Evolutionary conservation across 352 stramenopile genomes (phyloP).

Genomic region (Phytophthora pseudosyringae): DNA sequence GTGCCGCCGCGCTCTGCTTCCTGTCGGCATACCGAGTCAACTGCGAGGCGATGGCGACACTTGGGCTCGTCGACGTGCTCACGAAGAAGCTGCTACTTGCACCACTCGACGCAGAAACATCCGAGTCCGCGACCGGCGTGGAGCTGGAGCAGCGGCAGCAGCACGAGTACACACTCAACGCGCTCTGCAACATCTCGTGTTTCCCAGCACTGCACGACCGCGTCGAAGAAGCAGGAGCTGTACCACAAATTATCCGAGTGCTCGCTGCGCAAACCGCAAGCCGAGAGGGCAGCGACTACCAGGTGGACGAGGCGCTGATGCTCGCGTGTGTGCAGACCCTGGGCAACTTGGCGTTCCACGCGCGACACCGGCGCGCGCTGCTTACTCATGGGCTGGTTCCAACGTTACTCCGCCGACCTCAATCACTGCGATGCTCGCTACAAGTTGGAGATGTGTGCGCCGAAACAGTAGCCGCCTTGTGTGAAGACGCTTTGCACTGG

Average conservation of each 20-base stretch:
- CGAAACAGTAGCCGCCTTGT: conserved; percentile 70
- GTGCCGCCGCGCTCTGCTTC: conserved; percentile 74
- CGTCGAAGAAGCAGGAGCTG: conserved; percentile 62
- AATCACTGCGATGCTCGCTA: conserved; percentile 44
- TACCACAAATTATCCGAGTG: conserved; percentile 60
- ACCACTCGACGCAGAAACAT: conserved; percentile 17
- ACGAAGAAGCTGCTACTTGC: conserved; percentile 56
- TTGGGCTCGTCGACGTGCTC: conserved; percentile 72
- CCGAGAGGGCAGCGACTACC: conserved; percentile 9
- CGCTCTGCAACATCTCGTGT: conserved; percentile 81
- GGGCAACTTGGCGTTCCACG: conserved; percentile 75
- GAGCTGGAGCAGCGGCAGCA: conserved; percentile 65
- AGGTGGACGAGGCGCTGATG: conserved; percentile 54
- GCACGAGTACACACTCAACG: conserved; percentile 75
- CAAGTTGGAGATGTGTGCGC: conserved; percentile 66
- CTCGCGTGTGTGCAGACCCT: conserved; percentile 71
- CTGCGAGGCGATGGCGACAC: conserved; percentile 77
- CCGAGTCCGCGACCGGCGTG: conserved; percentile 22
- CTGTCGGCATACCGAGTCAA: conserved; percentile 70
- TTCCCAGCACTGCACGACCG: conserved; percentile 70
- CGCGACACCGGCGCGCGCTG: conserved; percentile 59
- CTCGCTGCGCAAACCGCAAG: conserved; percentile 35
- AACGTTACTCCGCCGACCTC: conserved; percentile 45
- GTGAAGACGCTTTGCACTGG: conserved; percentile 65
- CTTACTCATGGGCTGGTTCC: conserved; percentile 64